phyloP scores from a whole-genome alignment of 176 grass and related monocot species.

The Typha latifolia region DNA sequence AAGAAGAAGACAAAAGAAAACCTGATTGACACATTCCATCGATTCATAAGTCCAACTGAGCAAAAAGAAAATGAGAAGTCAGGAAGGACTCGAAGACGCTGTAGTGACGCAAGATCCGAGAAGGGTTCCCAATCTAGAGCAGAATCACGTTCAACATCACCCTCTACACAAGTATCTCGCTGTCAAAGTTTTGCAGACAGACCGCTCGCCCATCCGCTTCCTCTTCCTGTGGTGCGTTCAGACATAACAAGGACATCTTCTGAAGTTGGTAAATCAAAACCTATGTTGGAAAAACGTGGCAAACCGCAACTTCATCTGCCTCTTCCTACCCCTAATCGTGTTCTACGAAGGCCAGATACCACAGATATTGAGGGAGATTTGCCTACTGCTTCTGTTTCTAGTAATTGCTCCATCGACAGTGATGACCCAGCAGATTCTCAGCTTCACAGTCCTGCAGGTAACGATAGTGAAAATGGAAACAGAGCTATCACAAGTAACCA shows the following conservation, averaged over 20 bases:
- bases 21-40: conserved; percentile 78
- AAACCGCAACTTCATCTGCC: conserved; percentile 60
- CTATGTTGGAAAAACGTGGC: conserved; percentile 78
- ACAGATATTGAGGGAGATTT: conserved; percentile 44
- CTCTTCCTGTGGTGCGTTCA: conserved; percentile 49
- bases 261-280: conserved; percentile 59
- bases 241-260: conserved; percentile 49
- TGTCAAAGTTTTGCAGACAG: conserved; percentile 92
- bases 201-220: conserved; percentile 62
- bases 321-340: conserved; percentile 51
- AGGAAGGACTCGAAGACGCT: conserved; percentile 39
- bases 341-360: conserved; percentile 44
- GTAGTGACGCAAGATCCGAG: conserved; percentile 39
- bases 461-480: conserved; percentile 52
- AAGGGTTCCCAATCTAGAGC: conserved; percentile 76
- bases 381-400: conserved; percentile 71
- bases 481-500: conserved; percentile 34
- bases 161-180: conserved; percentile 76
- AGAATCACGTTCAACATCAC: conserved; percentile 81
- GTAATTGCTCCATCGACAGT: conserved; percentile 80
- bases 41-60: conserved; percentile 73
- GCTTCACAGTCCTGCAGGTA: conserved; percentile 63
- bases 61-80: conserved; percentile 68
- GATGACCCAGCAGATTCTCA: conserved; percentile 70
- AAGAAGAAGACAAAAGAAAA: conserved; percentile 96